Conservation (phyloP, 1,139 yeast species). For the Suhomyces chickasaworum region DNA sequence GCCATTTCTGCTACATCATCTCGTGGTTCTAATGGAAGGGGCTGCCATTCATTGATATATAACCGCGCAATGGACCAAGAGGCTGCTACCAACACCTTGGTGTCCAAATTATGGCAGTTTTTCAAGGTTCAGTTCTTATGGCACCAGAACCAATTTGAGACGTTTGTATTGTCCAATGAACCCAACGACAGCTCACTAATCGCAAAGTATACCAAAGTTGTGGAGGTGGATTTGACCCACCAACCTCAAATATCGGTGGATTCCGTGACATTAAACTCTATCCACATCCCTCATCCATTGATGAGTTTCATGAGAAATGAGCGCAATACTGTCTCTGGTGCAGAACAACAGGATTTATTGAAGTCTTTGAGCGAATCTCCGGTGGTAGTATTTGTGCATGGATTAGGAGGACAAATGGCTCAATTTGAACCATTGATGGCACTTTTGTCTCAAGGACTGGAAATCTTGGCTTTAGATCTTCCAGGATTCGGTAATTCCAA, state of each 20-base stretch:
- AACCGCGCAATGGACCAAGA: constrained; percentile 10
- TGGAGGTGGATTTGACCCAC: constrained; percentile 35
- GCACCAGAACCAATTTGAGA: constrained; percentile 39
- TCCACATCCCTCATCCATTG: constrained; percentile 59
- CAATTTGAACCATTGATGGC: constrained; percentile 72
- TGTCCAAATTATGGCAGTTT: constrained; percentile 31
- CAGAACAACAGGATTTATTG: constrained; percentile 29
- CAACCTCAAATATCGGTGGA: constrained; percentile 31
- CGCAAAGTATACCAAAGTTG: constrained; percentile 48
- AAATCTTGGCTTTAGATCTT: constrained; percentile 63
- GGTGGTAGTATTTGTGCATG: constrained; percentile 64
- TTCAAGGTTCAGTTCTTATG: constrained; percentile 28
- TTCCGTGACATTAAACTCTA: constrained; percentile 39
- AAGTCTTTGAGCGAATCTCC: constrained; percentile 54
- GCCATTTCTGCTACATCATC: constrained; percentile 11
- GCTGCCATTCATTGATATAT: constrained; percentile 3
- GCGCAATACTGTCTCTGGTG: constrained; percentile 23
- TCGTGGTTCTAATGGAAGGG: background rate
- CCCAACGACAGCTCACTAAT: constrained; percentile 59
- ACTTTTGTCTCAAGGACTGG: constrained; percentile 65
- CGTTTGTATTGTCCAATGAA: constrained; percentile 40
- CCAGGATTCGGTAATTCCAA: constrained; percentile 76
- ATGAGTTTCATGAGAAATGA: constrained; percentile 48
- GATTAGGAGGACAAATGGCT: constrained; percentile 75
- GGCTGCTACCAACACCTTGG: constrained; percentile 23